Conservation (phyloP, 2,329 filamentous ascomycete genomes). For the Ophiocordyceps sinensis region DNA sequence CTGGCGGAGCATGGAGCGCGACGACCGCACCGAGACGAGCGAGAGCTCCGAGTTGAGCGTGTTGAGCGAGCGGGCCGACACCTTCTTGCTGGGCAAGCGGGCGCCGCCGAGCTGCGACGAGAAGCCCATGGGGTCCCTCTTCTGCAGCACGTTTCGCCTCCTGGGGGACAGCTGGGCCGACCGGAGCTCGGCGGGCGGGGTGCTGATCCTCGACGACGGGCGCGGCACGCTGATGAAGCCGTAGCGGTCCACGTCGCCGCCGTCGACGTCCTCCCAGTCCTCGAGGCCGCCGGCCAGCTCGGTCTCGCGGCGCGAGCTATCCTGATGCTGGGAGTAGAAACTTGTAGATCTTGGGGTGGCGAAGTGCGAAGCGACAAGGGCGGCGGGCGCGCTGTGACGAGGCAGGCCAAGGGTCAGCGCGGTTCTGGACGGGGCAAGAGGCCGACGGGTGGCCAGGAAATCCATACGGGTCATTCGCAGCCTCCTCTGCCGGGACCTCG, state of each 20-base stretch:
- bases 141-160: slow-evolving; percentile 29
- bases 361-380: slow-evolving; percentile 17
- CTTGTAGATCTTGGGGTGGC: slow-evolving; percentile 26
- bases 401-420: slow-evolving; percentile 12
- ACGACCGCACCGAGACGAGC: slow-evolving; percentile 34
- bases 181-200: slow-evolving; percentile 25
- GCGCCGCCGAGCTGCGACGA: slow-evolving; percentile 23
- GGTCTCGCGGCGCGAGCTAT: slow-evolving; percentile 21
- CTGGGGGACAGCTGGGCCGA: slow-evolving; percentile 29
- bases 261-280: slow-evolving; percentile 52
- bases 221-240: slow-evolving; percentile 45
- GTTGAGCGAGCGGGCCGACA: slow-evolving; percentile 43
- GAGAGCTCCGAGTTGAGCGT: slow-evolving; percentile 41
- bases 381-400: slow-evolving; percentile 11
- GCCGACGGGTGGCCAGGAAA: slow-evolving; percentile 23
- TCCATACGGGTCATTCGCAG: slow-evolving; percentile 42
- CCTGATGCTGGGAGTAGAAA: slow-evolving; percentile 28
- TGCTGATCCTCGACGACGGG: slow-evolving; percentile 25
- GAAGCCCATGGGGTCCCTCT: slow-evolving; percentile 20
- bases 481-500: slow-evolving; percentile 36
- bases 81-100: slow-evolving; percentile 35
- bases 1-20: slow-evolving; percentile 39
- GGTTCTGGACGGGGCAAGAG: not conserved
- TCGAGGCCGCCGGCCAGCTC: slow-evolving; percentile 46
- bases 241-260: slow-evolving; percentile 49